Conservation (phyloP, 2,329 filamentous ascomycete genomes). For the Diaporthe batatas region DNA sequence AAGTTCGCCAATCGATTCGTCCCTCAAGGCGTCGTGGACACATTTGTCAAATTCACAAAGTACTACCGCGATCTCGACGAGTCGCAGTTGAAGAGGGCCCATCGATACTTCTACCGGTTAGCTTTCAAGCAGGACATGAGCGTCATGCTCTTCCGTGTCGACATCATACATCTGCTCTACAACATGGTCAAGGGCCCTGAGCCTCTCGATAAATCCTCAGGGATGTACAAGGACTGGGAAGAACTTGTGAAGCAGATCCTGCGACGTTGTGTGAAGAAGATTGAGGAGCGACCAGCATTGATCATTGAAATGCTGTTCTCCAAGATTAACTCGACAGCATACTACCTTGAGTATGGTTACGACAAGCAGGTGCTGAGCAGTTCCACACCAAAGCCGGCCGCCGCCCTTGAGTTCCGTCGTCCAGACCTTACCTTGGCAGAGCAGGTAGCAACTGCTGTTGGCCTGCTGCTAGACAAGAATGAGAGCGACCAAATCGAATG, state of each 20-base stretch:
- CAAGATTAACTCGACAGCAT: conserved; percentile 85
- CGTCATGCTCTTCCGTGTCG: conserved; percentile 89
- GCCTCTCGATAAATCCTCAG: conserved; percentile 74
- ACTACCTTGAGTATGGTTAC: conserved; percentile 91
- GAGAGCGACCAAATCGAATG: conserved; percentile 83
- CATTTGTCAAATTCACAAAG: conserved; percentile 83
- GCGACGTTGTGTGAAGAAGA: conserved; percentile 83
- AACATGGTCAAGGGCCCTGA: conserved; percentile 92
- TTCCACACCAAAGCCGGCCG: conserved; percentile 75
- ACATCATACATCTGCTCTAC: conserved; percentile 90
- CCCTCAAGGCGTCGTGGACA: conserved; percentile 87
- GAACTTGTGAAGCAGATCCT: conserved; percentile 88
- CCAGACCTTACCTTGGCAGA: conserved; percentile 35
- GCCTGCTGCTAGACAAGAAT: conserved; percentile 83
- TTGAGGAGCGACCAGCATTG: conserved; percentile 86
- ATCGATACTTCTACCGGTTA: conserved; percentile 93
- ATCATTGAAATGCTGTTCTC: conserved; percentile 95
- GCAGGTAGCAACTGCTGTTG: conserved; percentile 84
- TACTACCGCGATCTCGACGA: conserved; percentile 85
- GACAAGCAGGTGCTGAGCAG: conserved; percentile 80
- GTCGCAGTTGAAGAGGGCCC: conserved; percentile 88
- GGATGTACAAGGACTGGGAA: conserved; percentile 90
- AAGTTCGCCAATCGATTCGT: conserved; percentile 86
- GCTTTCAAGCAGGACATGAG: conserved; percentile 96
- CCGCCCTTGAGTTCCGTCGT: conserved; percentile 86